phyloP scores from a whole-genome alignment of 208 protist species.

The Acanthamoeba quina region DNA sequence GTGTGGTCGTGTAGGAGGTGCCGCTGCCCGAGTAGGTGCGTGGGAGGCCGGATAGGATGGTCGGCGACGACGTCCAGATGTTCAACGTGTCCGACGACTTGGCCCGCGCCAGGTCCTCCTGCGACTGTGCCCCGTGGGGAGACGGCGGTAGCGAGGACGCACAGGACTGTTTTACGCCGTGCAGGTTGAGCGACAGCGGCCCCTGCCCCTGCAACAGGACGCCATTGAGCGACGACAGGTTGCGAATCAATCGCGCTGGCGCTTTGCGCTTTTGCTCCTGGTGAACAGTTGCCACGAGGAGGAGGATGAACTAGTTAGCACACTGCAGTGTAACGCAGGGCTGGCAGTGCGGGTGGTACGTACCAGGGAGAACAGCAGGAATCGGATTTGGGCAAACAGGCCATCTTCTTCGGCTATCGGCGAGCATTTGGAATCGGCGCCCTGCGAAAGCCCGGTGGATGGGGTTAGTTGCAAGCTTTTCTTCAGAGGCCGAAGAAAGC shows the following conservation, averaged over 20 bases:
- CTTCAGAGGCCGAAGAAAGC: background rate
- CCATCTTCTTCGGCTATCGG: background rate
- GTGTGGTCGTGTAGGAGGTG: background rate
- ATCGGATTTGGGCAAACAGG: background rate
- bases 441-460: background rate
- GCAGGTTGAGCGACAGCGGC: background rate
- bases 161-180: background rate
- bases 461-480: background rate
- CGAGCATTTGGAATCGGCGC: background rate
- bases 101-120: background rate
- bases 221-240: slow-evolving; percentile 1
- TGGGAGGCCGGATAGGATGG: background rate
- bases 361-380: background rate
- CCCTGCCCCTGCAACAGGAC: background rate
- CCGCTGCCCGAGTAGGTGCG: background rate
- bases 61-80: slow-evolving; percentile 11
- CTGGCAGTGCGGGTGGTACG: background rate
- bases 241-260: slow-evolving; percentile 4
- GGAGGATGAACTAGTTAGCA: background rate
- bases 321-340: background rate
- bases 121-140: background rate
- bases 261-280: slow-evolving; percentile 34
- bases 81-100: background rate
- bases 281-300: background rate
- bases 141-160: background rate